These are phyloP conservation scores for Xylaria sp. DNA, from an alignment of 2,329 filamentous ascomycete genomes.

Conservation along the genomic window DNA sequence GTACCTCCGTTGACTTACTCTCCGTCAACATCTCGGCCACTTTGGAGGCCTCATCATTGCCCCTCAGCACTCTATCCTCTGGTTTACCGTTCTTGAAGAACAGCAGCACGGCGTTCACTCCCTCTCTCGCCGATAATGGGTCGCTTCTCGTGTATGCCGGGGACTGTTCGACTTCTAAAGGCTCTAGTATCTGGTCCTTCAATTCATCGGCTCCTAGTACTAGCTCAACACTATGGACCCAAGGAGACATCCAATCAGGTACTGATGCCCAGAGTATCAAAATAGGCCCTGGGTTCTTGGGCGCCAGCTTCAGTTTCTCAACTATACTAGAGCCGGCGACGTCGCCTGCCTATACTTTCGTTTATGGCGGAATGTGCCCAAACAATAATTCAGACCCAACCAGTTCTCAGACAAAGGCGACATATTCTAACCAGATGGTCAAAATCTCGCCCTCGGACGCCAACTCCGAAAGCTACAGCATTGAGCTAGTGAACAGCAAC, in stretches of 20 bases:
- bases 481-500: conserved; percentile 56
- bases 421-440: conserved; percentile 85
- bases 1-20: conserved; percentile 64
- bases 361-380: conserved; percentile 94
- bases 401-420: conserved; percentile 74
- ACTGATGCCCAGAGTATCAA: conserved; percentile 42
- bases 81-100: conserved; percentile 71
- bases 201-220: conserved; percentile 56
- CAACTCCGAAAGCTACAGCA: conserved; percentile 50
- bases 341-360: conserved; percentile 70
- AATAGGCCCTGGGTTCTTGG: conserved; percentile 63
- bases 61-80: conserved; percentile 63
- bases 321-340: conserved; percentile 64
- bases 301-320: conserved; percentile 74
- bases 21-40: conserved; percentile 72
- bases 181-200: conserved; percentile 75
- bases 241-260: conserved; percentile 47
- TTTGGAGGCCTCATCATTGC: conserved; percentile 59
- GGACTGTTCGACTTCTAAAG: conserved; percentile 68
- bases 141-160: conserved; percentile 80
- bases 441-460: conserved; percentile 64
- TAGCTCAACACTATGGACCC: conserved; percentile 56
- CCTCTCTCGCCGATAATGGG: conserved; percentile 74
- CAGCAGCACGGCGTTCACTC: conserved; percentile 69
- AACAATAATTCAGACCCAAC: conserved; percentile 55